Evolutionary conservation across 2,329 filamentous ascomycete genomes (phyloP).

Genomic region (Byssothecium circinans): DNA sequence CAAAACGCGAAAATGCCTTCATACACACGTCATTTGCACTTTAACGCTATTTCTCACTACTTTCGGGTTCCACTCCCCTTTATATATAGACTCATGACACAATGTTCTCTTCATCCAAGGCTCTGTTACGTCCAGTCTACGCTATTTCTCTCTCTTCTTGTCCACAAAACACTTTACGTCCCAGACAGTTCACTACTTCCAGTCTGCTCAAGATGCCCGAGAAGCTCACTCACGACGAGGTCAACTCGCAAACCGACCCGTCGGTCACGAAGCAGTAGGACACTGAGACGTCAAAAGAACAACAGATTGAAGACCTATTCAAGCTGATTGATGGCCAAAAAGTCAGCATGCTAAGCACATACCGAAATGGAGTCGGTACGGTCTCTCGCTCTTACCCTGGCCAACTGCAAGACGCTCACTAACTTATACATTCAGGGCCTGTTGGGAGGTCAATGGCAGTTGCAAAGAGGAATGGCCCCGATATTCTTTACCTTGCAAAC

Average conservation of each 20-base stretch:
- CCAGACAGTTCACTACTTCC: conserved; percentile 22
- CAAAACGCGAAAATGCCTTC: conserved; percentile 2
- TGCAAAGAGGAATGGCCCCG: conserved; percentile 58
- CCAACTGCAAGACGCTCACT: no score
- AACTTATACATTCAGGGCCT: conserved; percentile 39
- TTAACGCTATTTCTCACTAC: not conserved
- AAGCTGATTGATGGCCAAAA: conserved; percentile 50
- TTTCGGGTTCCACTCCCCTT: not conserved
- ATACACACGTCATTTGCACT: conserved; percentile 4
- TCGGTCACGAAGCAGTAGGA: conserved; percentile 55
- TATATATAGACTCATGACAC: not conserved
- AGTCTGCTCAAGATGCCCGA: conserved; percentile 49
- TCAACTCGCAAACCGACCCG: conserved; percentile 50
- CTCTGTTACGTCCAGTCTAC: not conserved
- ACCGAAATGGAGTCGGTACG: conserved; percentile 45
- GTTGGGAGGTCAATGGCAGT: conserved; percentile 54
- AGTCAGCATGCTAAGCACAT: conserved; percentile 48
- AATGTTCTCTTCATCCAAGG: not conserved
- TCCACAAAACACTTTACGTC: not conserved
- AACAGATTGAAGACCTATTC: conserved; percentile 54
- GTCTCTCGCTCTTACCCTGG: no score
- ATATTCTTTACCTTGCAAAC: conserved; percentile 56
- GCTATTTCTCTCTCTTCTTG: not conserved
- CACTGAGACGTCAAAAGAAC: conserved; percentile 44
- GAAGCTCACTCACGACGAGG: conserved; percentile 42